A percentile compares a stretch with the other conserved stretches of the same genome.
These are phyloP conservation scores for Protostelium mycophagum DNA, from an alignment of 78 protist species.

Conservation along the genomic window DNA sequence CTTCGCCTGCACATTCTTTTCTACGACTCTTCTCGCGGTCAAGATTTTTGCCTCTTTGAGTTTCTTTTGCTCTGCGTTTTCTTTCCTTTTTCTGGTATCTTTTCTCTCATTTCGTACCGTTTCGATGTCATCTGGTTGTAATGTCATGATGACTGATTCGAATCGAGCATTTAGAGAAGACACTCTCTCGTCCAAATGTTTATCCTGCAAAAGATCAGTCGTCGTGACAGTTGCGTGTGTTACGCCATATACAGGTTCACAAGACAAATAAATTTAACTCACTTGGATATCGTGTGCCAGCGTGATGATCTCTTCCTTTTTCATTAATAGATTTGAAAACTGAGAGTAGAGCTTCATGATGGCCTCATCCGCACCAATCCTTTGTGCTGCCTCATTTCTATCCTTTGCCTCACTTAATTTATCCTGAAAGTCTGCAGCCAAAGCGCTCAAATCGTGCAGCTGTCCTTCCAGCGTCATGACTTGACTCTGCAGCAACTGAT, in stretches of 20 bases:
- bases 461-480: not conserved
- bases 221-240: not conserved
- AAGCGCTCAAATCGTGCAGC: not conserved
- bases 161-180: not conserved
- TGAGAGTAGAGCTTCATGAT: not conserved
- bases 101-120: not conserved
- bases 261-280: not conserved
- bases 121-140: not conserved
- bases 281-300: not conserved
- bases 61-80: not conserved
- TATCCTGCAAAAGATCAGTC: not conserved
- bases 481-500: not conserved
- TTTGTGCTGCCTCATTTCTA: not conserved
- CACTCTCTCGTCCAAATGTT: not conserved
- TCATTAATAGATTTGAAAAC: not conserved
- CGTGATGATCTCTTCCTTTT: not conserved
- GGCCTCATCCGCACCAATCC: not conserved
- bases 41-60: not conserved
- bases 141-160: not conserved
- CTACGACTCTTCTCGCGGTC: not conserved
- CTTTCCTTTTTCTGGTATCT: not conserved
- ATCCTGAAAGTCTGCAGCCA: not conserved
- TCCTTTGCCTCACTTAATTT: not conserved
- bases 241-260: too few relatives aligned
- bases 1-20: not conserved